Evolutionary conservation across 1,284 basidiomycete genomes (phyloP).

Genomic region (Cystobasidium sp.): DNA sequence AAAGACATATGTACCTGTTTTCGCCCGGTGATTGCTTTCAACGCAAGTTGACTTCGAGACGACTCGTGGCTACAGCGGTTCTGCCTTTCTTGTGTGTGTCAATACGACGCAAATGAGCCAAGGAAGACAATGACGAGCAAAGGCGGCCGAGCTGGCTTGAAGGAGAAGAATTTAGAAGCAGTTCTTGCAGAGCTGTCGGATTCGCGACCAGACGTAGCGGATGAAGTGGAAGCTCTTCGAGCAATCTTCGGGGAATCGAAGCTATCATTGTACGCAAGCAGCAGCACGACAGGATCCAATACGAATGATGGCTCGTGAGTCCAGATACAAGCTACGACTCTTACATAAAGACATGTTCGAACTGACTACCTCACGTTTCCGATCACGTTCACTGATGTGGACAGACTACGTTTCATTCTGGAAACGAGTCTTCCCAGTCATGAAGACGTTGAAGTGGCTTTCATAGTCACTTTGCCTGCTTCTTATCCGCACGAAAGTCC

Average conservation of each 20-base stretch:
- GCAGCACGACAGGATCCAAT: too few relatives aligned
- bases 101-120: neutral
- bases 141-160: neutral
- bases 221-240: constrained; percentile 36
- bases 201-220: constrained; percentile 22
- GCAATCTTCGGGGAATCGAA: constrained; percentile 40
- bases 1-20: too few relatives aligned
- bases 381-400: neutral
- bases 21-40: too few relatives aligned
- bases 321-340: too few relatives aligned
- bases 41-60: too few relatives aligned
- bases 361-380: neutral
- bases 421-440: constrained; percentile 32
- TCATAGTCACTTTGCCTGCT: constrained; percentile 52
- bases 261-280: neutral
- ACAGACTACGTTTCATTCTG: constrained; percentile 22
- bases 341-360: too few relatives aligned
- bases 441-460: constrained; percentile 45
- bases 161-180: neutral
- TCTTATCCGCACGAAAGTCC: constrained; percentile 51
- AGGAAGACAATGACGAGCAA: neutral
- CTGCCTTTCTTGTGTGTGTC: too few relatives aligned
- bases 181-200: constrained; percentile 8
- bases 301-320: too few relatives aligned
- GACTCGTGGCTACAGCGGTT: too few relatives aligned